These are phyloP conservation scores for Heliamphora exappendiculata DNA, from an alignment of 148 eudicot genomes.

Conservation along the genomic window DNA sequence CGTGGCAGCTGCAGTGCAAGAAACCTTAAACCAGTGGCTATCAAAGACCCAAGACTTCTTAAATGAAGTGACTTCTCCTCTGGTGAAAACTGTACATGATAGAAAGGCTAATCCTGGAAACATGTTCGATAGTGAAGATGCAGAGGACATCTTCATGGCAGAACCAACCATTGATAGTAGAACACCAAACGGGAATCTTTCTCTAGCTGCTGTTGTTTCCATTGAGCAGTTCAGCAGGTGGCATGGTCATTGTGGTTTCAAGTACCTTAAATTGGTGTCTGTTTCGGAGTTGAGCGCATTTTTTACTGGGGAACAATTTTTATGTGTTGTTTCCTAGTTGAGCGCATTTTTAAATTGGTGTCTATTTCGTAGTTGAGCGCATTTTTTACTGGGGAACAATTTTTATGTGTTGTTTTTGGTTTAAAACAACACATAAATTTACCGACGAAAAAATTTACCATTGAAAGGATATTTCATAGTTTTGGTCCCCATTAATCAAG, in stretches of 20 bases:
- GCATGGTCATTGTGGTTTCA: conserved; percentile 5
- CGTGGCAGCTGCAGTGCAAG: conserved; percentile 64
- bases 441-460: not conserved
- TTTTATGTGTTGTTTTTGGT: too few relatives aligned
- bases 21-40: conserved; percentile 53
- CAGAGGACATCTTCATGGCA: conserved; percentile 52
- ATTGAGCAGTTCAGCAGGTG: conserved; percentile 92
- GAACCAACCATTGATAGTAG: conserved; percentile 58
- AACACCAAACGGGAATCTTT: conserved; percentile 59
- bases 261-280: conserved; percentile 3
- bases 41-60: conserved; percentile 65
- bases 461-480: not conserved
- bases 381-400: not conserved
- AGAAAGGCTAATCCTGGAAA: conserved; percentile 32
- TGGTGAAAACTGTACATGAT: conserved; percentile 53
- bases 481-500: not conserved
- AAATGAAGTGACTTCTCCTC: conserved; percentile 65
- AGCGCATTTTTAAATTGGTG: conserved; percentile 7
- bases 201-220: conserved; percentile 68
- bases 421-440: too few relatives aligned
- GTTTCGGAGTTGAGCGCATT: not conserved
- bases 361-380: not conserved
- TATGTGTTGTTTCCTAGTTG: too few relatives aligned
- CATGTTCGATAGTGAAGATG: conserved; percentile 36
- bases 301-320: not conserved